phyloP scores from a whole-genome alignment of 1,139 yeast species.

The Candida sp. region DNA sequence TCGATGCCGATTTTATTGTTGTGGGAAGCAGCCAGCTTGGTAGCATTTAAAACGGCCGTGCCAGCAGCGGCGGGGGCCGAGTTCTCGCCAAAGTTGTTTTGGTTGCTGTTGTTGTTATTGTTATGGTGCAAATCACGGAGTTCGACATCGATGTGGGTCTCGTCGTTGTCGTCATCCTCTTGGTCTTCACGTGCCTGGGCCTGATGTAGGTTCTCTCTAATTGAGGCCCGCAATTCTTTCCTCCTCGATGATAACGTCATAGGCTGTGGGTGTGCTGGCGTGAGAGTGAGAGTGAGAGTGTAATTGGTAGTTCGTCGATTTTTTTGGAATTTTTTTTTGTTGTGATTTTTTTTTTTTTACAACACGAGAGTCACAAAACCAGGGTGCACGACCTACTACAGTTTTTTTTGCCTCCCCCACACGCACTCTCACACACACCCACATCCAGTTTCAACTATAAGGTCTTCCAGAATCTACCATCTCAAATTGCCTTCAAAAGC shows the following conservation, averaged over 20 bases:
- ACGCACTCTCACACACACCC: not conserved
- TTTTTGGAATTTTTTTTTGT: slow-evolving; percentile 1
- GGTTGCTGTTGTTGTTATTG: not conserved
- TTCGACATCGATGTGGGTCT: slow-evolving; percentile 6
- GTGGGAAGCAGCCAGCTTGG: not conserved
- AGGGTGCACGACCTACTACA: not conserved
- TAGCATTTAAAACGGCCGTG: not conserved
- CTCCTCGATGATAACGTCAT: slow-evolving; percentile 17
- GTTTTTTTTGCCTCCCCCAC: not conserved
- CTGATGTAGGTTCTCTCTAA: slow-evolving; percentile 11
- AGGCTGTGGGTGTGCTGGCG: not conserved
- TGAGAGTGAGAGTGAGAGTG: not conserved
- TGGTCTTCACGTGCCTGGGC: slow-evolving; percentile 6
- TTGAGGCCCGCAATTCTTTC: slow-evolving; percentile 16
- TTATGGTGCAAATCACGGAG: not conserved
- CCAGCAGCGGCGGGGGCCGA: no score
- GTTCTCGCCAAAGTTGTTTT: not conserved
- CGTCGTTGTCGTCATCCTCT: slow-evolving; percentile 6
- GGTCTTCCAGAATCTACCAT: slow-evolving; percentile 3
- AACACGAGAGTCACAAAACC: not conserved
- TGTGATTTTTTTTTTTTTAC: not conserved
- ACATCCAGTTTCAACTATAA: no score
- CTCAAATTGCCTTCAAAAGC: not conserved
- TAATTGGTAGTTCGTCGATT: slow-evolving; percentile 2
- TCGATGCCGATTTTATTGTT: not conserved